These are phyloP conservation scores for Blumeriella jaapii DNA, from an alignment of 2,329 filamentous ascomycete species.

Conservation along the genomic window DNA sequence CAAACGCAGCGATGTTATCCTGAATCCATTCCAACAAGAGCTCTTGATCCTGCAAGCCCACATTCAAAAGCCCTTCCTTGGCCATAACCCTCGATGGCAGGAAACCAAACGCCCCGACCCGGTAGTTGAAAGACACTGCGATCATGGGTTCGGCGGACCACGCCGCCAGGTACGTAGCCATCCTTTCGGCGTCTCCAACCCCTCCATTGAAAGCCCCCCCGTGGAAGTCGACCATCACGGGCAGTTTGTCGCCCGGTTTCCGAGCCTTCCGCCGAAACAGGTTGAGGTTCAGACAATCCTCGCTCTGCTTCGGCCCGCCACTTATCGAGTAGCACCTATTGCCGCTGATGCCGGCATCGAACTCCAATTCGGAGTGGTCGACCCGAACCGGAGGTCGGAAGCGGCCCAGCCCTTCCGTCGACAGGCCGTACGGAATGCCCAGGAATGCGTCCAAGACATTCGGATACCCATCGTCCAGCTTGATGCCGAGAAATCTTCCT, in stretches of 20 bases:
- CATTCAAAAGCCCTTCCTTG: conserved; percentile 46
- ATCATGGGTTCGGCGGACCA: conserved; percentile 42
- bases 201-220: conserved; percentile 52
- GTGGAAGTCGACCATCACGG: conserved; percentile 50
- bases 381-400: conserved; percentile 30
- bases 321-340: conserved; percentile 18
- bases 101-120: conserved; percentile 59
- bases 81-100: conserved; percentile 44
- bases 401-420: conserved; percentile 35
- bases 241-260: conserved; percentile 26
- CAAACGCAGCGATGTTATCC: conserved; percentile 47
- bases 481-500: conserved; percentile 20
- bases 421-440: conserved; percentile 37
- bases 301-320: conserved; percentile 23
- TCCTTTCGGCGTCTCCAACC: conserved; percentile 25
- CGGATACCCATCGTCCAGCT: conserved; percentile 13
- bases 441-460: conserved; percentile 31
- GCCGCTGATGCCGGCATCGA: conserved; percentile 30
- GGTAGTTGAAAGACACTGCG: conserved; percentile 48
- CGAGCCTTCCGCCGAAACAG: conserved; percentile 30
- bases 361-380: conserved; percentile 14
- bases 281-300: conserved; percentile 44
- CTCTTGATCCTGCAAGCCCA: conserved; percentile 53
- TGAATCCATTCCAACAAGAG: conserved; percentile 48
- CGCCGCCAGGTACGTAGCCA: conserved; percentile 46